These are phyloP conservation scores for Salisapilia sapeloensis DNA, from an alignment of 352 stramenopile genomes.

Conservation along the genomic window DNA sequence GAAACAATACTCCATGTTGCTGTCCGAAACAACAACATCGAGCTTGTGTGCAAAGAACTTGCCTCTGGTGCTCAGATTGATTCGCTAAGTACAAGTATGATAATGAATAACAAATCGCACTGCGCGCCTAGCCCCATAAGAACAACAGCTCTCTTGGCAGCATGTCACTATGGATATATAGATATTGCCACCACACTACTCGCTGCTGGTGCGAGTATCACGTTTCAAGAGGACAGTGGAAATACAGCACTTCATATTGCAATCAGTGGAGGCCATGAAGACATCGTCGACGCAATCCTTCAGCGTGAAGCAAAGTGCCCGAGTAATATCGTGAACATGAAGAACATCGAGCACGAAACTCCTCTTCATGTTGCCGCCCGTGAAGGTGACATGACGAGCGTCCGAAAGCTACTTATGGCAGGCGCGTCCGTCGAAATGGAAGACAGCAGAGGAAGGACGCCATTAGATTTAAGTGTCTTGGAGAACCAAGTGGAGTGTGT, in stretches of 20 bases:
- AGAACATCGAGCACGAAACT: slow-evolving; percentile 81
- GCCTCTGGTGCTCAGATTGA: no score
- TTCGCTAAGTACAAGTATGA: no score
- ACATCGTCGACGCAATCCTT: slow-evolving; percentile 61
- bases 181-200: no score
- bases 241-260: slow-evolving; percentile 79
- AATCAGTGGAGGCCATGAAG: slow-evolving; percentile 63
- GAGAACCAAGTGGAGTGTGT: slow-evolving; percentile 52
- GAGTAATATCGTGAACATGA: slow-evolving; percentile 57
- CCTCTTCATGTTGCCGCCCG: slow-evolving; percentile 76
- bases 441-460: slow-evolving; percentile 36
- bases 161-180: no score
- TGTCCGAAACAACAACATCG: no score
- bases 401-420: slow-evolving; percentile 17
- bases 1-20: no score
- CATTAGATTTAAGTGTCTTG: slow-evolving; percentile 48
- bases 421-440: slow-evolving; percentile 23
- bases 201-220: no score
- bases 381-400: slow-evolving; percentile 17
- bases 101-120: no score
- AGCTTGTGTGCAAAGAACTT: no score
- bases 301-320: slow-evolving; percentile 26
- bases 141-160: no score
- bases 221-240: slow-evolving; percentile 46
- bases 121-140: no score